These are phyloP conservation scores for Jatropha curcas DNA, from an alignment of 345 rosid species.

Conservation along the genomic window DNA sequence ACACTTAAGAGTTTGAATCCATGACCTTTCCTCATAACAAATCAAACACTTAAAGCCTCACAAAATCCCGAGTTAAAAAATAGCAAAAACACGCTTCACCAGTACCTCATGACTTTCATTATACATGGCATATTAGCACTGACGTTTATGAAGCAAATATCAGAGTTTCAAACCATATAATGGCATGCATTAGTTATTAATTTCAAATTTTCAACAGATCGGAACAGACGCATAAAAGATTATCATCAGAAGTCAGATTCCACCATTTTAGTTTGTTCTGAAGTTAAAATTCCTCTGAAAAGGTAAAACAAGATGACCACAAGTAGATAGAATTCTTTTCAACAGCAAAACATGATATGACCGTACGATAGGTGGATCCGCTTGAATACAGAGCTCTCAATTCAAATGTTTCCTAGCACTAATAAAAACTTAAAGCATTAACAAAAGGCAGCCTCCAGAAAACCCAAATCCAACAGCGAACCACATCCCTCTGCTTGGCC, in stretches of 20 bases:
- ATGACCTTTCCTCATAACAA: no score
- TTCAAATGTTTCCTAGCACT: slow-evolving; percentile 28
- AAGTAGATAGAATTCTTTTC: slow-evolving; percentile 15
- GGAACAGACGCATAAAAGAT: not conserved
- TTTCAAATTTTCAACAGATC: no score
- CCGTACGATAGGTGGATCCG: slow-evolving; percentile 18
- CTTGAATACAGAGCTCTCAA: slow-evolving; percentile 24
- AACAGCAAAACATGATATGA: slow-evolving; percentile 23
- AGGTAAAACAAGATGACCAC: not conserved
- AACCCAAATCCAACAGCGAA: slow-evolving; percentile 29
- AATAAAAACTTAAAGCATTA: slow-evolving; percentile 23
- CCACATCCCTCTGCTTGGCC: slow-evolving; percentile 27
- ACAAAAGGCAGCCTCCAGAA: slow-evolving; percentile 28
- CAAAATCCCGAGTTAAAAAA: no score
- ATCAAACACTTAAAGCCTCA: no score
- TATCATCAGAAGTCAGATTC: slow-evolving; percentile 23
- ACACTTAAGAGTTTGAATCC: no score
- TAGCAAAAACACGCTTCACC: no score
- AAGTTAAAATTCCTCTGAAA: not conserved
- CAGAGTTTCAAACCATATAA: no score
- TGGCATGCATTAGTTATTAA: no score
- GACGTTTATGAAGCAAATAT: no score
- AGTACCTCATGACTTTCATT: no score
- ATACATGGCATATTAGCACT: no score
- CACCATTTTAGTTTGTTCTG: slow-evolving; percentile 20